Conservation (phyloP, 371 early-diverging fungal species). For the Rozella allomycis region DNA sequence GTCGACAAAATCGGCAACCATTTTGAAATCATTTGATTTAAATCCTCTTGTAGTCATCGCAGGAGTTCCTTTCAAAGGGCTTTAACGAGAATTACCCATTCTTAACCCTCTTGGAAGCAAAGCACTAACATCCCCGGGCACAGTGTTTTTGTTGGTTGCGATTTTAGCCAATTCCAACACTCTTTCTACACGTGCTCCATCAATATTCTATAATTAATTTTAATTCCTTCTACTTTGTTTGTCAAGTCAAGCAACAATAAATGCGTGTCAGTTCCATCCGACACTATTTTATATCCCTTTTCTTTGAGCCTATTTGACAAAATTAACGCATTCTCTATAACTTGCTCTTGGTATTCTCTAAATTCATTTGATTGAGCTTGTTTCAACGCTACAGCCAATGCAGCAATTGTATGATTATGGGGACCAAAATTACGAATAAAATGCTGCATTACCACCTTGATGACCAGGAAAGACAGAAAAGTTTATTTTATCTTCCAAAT, state of each 20-base stretch:
- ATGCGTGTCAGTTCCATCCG: conserved; percentile 89
- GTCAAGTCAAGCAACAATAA: conserved; percentile 70
- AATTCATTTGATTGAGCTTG: conserved; percentile 63
- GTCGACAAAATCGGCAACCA: conserved; percentile 65
- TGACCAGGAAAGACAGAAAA: conserved; percentile 95
- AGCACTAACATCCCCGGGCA: conserved; percentile 87
- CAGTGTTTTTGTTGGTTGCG: conserved; percentile 95
- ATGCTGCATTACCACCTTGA: too few species aligned
- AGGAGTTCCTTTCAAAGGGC: conserved; percentile 38
- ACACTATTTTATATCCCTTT: conserved; percentile 59
- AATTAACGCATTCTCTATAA: conserved; percentile 64
- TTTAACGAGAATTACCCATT: conserved; percentile 13
- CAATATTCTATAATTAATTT: conserved; percentile 29
- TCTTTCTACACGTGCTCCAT: conserved; percentile 85
- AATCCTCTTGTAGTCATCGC: conserved; percentile 95
- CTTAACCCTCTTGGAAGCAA: conserved; percentile 89
- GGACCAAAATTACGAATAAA: too few species aligned
- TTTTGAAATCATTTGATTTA: conserved; percentile 57
- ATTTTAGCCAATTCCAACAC: conserved; percentile 82
- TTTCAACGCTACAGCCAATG: conserved; percentile 87
- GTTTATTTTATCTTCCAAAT: conserved; percentile 82
- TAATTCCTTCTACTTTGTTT: conserved; percentile 32
- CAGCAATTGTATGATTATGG: conserved; percentile 97
- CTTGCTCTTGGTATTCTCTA: conserved; percentile 73
- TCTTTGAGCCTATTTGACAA: conserved; percentile 51